Conservation (phyloP, 75 land plant genomes). For the Isoetes taiwanensis region DNA sequence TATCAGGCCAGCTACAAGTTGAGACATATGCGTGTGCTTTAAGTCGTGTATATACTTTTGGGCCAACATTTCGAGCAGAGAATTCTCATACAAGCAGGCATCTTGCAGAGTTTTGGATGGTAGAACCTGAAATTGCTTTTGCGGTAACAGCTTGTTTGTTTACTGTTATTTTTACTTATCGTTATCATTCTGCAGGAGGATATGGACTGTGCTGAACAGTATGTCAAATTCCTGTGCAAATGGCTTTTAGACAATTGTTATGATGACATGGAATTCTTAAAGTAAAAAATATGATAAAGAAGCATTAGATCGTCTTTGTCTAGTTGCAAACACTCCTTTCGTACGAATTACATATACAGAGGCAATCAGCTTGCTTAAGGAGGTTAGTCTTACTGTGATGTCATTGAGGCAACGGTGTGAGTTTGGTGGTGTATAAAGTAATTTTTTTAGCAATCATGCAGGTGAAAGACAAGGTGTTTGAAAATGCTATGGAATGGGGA, state of each 20-base stretch:
- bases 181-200: conserved; percentile 94
- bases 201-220: conserved; percentile 98
- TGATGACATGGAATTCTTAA: conserved; percentile 91
- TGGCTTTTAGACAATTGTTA: conserved; percentile 93
- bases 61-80: too few species aligned
- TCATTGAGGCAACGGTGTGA: too few species aligned
- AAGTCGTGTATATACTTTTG: too few species aligned
- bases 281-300: conserved; percentile 47
- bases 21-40: too few species aligned
- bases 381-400: conserved; percentile 21
- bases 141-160: too few species aligned
- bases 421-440: too few species aligned
- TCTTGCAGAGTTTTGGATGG: too few species aligned
- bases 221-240: conserved; percentile 69
- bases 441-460: too few species aligned
- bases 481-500: conserved; percentile 93
- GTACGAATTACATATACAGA: conserved; percentile 74
- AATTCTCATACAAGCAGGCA: too few species aligned
- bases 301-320: conserved; percentile 52
- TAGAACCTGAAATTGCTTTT: too few species aligned
- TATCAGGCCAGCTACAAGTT: too few species aligned
- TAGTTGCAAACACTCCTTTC: conserved; percentile 63
- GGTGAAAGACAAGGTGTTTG: conserved; percentile 75
- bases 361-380: conserved; percentile 52
- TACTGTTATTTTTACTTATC: too few species aligned